Conservation (phyloP, 805 yeast species). For the Candida orba region DNA sequence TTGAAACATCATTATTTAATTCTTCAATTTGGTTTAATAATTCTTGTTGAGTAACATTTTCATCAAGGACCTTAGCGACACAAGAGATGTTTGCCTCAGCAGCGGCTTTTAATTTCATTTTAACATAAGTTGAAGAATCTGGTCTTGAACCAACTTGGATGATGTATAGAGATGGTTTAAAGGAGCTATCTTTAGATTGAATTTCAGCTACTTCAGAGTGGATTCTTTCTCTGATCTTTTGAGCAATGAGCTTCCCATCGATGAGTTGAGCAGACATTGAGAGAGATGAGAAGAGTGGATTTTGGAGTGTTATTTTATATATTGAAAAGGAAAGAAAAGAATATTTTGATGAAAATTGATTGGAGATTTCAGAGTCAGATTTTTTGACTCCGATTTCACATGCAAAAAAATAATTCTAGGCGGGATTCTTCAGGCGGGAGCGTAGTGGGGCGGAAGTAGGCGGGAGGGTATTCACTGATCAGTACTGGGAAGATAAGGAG, state of each 20-base stretch:
- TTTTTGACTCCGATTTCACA: too few relatives aligned
- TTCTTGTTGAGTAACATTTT: conserved; percentile 46
- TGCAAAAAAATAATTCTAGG: too few relatives aligned
- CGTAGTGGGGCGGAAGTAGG: too few relatives aligned
- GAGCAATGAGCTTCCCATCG: conserved; percentile 55
- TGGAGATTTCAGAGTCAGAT: too few relatives aligned
- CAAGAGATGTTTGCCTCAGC: conserved; percentile 61
- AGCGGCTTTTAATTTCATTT: conserved; percentile 76
- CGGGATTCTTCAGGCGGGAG: too few relatives aligned
- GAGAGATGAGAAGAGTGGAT: not conserved
- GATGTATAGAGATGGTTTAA: conserved; percentile 72
- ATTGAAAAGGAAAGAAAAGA: too few relatives aligned
- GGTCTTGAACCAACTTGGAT: conserved; percentile 75
- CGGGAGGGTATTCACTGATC: too few relatives aligned
- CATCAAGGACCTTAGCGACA: conserved; percentile 52
- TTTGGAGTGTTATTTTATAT: not conserved
- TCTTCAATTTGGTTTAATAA: conserved; percentile 45
- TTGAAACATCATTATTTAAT: conserved; percentile 50
- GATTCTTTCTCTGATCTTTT: conserved; percentile 42
- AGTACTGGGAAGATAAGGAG: too few relatives aligned
- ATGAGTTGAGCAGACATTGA: conserved; percentile 28
- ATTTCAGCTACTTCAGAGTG: conserved; percentile 40
- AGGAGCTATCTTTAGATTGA: conserved; percentile 36
- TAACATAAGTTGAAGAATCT: conserved; percentile 76
- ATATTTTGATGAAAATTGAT: too few relatives aligned